phyloP scores from a whole-genome alignment of 2,329 filamentous ascomycete genomes.

The Trichophyton schoenleinii region DNA sequence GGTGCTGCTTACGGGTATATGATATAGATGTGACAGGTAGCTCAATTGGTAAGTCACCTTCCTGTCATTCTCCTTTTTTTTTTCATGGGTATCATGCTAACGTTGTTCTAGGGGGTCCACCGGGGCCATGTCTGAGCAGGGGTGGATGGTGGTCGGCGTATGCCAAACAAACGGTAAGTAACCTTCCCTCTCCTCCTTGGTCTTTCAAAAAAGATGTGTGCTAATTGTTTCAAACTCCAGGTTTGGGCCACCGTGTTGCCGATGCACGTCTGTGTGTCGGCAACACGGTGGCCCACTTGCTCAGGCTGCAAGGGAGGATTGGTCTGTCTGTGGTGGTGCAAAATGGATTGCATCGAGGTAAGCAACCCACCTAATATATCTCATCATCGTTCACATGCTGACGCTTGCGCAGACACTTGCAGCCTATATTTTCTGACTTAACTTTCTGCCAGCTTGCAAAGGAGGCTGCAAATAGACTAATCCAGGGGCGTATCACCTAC shows the following conservation, averaged over 20 bases:
- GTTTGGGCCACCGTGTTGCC: background rate
- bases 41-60: background rate
- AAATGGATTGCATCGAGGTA: background rate
- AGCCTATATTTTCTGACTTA: background rate
- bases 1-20: background rate
- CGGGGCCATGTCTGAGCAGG: background rate
- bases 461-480: no score
- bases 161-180: background rate
- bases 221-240: background rate
- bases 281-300: conserved; percentile 6
- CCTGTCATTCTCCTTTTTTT: background rate
- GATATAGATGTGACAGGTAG: background rate
- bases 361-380: background rate
- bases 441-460: no score
- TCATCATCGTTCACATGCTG: background rate
- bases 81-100: background rate
- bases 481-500: no score
- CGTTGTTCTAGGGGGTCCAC: background rate
- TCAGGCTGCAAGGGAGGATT: conserved; percentile 3
- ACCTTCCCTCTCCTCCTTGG: background rate
- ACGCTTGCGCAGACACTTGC: background rate
- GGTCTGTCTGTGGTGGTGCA: background rate
- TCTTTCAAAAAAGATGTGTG: background rate
- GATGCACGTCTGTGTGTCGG: background rate
- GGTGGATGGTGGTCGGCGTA: background rate